Base-by-base conservation (phyloP, 805 yeast species). In the Lipomyces yamadae region DNA sequence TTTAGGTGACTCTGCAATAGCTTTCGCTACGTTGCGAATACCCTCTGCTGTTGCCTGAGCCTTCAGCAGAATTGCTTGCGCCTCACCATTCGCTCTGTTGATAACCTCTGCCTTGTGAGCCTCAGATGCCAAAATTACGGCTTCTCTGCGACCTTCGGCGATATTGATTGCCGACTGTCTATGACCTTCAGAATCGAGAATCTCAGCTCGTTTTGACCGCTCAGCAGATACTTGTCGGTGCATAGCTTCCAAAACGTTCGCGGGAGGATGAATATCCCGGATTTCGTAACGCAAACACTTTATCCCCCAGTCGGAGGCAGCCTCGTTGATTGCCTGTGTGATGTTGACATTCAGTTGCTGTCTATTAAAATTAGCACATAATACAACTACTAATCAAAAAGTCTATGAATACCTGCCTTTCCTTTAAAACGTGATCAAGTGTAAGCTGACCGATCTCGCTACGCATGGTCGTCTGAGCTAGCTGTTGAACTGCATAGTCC, bases 381-480 rank as follows among this genome's bases (percentile, higher is more conserved):
- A 34, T 34, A 4, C 5, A 11, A 13, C 13, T 7, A 18, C n/a
- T 29, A 4, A n/a, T 34, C 56, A 30, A 8, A 24, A 18, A 18
- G 24, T 15, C 13, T 10, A 32, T n/a, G n/a, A 18, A 33, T 48
- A 37, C 63, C 29, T 48, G 65, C 77, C 96, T 84, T 77, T 91
- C 96, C 68, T 86, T 83, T 72, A 91, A 81, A 18, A 90, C 96
- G 58, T 88, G 86, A 76, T 91, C 96, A 73, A 91, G 82, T 2
- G 92, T 83, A 81, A 91, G 80, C 70, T 90, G 91, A 60, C 97
- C 96, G 74, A 91, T 91, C 77, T 91, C 97, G 0, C 92, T 87
- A 74, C 97, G 82, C 97, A 91, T 91, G 13, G 96, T 90, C 10
- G 97, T 91, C 77, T 91, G 96, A 0, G 96, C 96, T 71, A 91